Percentiles rank a stretch among this genome's conserved stretches.
Conservation (phyloP, 176 grass and related monocot species). For the Neostapfia colusana region DNA sequence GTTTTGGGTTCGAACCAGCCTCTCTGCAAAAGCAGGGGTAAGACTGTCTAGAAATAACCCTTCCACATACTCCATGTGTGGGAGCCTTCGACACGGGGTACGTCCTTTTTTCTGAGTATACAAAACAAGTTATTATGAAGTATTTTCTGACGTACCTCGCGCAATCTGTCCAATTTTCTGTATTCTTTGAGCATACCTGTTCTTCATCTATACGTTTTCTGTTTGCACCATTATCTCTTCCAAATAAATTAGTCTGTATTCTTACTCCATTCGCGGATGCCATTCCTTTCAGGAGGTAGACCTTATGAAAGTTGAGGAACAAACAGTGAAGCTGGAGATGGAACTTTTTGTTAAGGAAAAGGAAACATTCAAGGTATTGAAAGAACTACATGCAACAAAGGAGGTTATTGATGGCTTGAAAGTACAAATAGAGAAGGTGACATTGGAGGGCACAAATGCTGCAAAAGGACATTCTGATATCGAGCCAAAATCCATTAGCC, state of each 20-base stretch:
- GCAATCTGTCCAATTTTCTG: background rate
- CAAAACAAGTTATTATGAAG: too few species aligned
- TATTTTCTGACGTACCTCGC: background rate
- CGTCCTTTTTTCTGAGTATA: background rate
- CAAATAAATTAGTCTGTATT: constrained; percentile 18
- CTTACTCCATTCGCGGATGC: background rate
- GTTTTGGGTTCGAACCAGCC: too few species aligned
- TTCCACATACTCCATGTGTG: too few species aligned
- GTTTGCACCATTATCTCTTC: background rate
- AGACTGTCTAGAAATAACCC: too few species aligned
- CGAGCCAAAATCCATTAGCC: constrained; percentile 35
- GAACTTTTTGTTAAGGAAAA: constrained; percentile 93
- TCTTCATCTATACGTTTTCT: constrained; percentile 12
- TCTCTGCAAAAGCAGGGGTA: too few species aligned
- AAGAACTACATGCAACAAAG: constrained; percentile 79
- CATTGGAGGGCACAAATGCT: constrained; percentile 27
- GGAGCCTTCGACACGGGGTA: too few species aligned
- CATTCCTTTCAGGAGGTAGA: constrained; percentile 76
- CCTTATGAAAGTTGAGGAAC: constrained; percentile 95
- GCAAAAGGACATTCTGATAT: constrained; percentile 16
- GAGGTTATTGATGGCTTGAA: constrained; percentile 66
- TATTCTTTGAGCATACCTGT: background rate
- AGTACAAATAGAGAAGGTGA: constrained; percentile 54
- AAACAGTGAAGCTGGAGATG: constrained; percentile 97
- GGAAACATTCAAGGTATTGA: constrained; percentile 81